Evolutionary conservation across 148 eudicot genomes (phyloP).

Genomic region (Talinum fruticosum): DNA sequence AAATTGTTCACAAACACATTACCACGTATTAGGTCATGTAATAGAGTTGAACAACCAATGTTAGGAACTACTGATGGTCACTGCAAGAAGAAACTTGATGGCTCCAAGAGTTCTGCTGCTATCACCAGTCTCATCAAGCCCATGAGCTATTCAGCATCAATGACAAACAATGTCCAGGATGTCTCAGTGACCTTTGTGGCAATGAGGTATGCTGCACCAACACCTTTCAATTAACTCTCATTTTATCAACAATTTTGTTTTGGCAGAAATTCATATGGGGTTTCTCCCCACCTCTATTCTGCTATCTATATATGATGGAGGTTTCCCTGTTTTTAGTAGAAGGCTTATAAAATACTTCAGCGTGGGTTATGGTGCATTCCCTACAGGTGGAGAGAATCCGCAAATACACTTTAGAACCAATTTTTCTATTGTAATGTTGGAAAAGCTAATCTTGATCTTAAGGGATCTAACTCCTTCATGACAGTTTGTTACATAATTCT

Average conservation of each 20-base stretch:
- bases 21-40: conserved; percentile 30
- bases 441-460: not conserved
- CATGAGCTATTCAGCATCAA: conserved; percentile 56
- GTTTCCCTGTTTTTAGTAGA: not conserved
- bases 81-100: conserved; percentile 43
- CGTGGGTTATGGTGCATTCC: not conserved
- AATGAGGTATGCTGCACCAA: conserved; percentile 50
- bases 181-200: conserved; percentile 70
- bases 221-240: not conserved
- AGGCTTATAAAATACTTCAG: not conserved
- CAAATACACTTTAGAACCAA: not conserved
- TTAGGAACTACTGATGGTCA: conserved; percentile 30
- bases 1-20: too few species aligned
- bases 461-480: not conserved
- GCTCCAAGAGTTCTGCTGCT: conserved; percentile 34
- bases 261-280: not conserved
- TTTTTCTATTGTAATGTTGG: not conserved
- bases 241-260: not conserved
- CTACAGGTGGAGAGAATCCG: not conserved
- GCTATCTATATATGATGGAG: not conserved
- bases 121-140: conserved; percentile 72
- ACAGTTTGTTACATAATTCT: not conserved
- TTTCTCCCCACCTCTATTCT: not conserved
- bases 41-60: conserved; percentile 29
- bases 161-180: conserved; percentile 51